Conservation (phyloP, 805 yeast genomes). For the Lipomyces japonicus region DNA sequence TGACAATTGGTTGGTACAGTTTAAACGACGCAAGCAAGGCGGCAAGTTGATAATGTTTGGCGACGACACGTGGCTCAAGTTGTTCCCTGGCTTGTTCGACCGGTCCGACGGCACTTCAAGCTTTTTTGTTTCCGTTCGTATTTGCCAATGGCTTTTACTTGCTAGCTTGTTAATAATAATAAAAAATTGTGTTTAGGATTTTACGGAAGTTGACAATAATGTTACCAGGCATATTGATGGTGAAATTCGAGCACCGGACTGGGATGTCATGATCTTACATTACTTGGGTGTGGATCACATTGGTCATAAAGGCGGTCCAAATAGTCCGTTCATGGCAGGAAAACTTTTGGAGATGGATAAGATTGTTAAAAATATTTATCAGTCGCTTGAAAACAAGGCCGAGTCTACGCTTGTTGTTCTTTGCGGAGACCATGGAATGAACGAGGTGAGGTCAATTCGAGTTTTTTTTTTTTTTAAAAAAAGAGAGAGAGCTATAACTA, state of each 20-base stretch:
- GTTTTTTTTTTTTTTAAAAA: no score
- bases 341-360: conserved; percentile 86
- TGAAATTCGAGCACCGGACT: conserved; percentile 49
- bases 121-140: conserved; percentile 67
- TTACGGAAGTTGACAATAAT: conserved; percentile 86
- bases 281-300: conserved; percentile 94
- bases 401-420: conserved; percentile 61
- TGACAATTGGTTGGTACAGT: conserved; percentile 85
- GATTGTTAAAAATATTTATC: conserved; percentile 54
- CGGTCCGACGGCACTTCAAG: conserved; percentile 83
- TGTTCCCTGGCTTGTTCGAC: conserved; percentile 69
- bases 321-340: conserved; percentile 69
- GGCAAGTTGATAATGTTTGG: conserved; percentile 75
- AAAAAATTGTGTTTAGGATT: conserved; percentile 46
- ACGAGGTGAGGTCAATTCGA: conserved; percentile 51
- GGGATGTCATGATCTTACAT: conserved; percentile 89
- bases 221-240: conserved; percentile 80
- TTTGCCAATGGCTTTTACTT: not conserved
- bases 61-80: conserved; percentile 95
- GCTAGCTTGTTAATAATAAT: not conserved
- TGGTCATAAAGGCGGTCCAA: conserved; percentile 95
- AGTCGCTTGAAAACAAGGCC: conserved; percentile 37
- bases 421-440: conserved; percentile 96
- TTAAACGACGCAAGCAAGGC: conserved; percentile 36
- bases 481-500: not conserved